Evolutionary conservation across 441 rosid species (phyloP), one percentile per base, ranked within the genome.

Genomic region (Theobroma grandiflorum): DNA sequence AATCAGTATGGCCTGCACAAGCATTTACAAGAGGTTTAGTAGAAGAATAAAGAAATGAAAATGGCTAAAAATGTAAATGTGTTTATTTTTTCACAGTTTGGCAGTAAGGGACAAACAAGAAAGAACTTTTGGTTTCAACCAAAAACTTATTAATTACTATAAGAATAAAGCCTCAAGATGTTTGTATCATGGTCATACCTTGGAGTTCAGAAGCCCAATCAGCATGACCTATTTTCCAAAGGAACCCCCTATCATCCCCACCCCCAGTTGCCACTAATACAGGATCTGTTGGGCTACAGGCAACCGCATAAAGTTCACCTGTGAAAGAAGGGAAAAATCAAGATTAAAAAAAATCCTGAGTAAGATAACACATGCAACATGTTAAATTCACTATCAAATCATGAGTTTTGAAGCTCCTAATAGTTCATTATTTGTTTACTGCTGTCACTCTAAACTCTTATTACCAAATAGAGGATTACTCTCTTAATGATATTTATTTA

Each of bases 221-320:
- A 73, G 96, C 97, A 66, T 50, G 92, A 49, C 96, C 97, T 63
- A 94, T 90, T 82, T 82, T 93, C 96, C 98, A 96, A 45, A 96
- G 90, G 84, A 92, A 93, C n/a, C 88, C 94, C 85, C 75, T 91
- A 68, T 96, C 97, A 84, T 96, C 99, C 67, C 94, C 93, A 72
- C 98, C 98, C 22, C 99, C 98, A 74, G 98, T 94, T 73, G 98
- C 99, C 82, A 94, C 99, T 75, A 91, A 86, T 20, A 83, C 84
- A 37, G 98, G 87, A 81, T 94, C 96, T 40, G 90, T 86, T 61
- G 98, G 95, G 59, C 95, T 90, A 86, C 98, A 93, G 22, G 94
- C 90, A 81, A 93, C 87, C 0, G 93, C 75, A 83, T 92, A 96
- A 58, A 94, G 82, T 87, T 94, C 98, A 83, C 89, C 99, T 94